Conservation (phyloP, 2,329 filamentous ascomycete genomes). For the Colletotrichum echinochloae region DNA sequence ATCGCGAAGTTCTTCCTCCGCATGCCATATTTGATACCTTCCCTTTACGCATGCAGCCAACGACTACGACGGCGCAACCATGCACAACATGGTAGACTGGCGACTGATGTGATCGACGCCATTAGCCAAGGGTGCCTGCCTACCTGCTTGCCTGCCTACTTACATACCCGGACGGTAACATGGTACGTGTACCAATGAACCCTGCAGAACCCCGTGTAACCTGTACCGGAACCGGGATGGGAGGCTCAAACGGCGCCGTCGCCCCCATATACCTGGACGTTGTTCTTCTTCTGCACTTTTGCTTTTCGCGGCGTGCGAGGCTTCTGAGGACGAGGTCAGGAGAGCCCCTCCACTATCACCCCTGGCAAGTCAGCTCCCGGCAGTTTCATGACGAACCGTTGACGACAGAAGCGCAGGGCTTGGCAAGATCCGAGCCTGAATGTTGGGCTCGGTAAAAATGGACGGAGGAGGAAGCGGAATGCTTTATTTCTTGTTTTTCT, state of each 20-base stretch:
- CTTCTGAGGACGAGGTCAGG: neutral
- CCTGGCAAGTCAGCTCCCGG: neutral
- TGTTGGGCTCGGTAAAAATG: neutral
- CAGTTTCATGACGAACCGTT: slow-evolving; percentile 24
- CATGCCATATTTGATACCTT: neutral
- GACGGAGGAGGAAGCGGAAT: neutral
- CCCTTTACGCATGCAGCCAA: slow-evolving; percentile 16
- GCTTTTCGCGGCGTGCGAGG: neutral
- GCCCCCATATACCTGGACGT: neutral
- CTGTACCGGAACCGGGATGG: neutral
- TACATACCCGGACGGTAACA: neutral
- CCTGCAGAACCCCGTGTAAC: slow-evolving; percentile 18
- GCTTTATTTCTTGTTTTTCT: neutral
- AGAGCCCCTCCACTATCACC: neutral
- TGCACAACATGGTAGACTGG: neutral
- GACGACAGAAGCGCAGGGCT: slow-evolving; percentile 11
- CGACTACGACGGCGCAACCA: slow-evolving; percentile 5
- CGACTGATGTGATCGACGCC: neutral
- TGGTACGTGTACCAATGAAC: slow-evolving; percentile 4
- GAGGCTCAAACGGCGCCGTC: slow-evolving; percentile 27
- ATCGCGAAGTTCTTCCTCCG: neutral
- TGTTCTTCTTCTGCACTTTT: slow-evolving; percentile 15
- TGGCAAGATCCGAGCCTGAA: neutral
- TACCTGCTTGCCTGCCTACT: neutral
- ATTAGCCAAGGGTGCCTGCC: neutral